phyloP scores from a whole-genome alignment of 1,139 yeast genomes.

The Protomyces arabidopsidicola region DNA sequence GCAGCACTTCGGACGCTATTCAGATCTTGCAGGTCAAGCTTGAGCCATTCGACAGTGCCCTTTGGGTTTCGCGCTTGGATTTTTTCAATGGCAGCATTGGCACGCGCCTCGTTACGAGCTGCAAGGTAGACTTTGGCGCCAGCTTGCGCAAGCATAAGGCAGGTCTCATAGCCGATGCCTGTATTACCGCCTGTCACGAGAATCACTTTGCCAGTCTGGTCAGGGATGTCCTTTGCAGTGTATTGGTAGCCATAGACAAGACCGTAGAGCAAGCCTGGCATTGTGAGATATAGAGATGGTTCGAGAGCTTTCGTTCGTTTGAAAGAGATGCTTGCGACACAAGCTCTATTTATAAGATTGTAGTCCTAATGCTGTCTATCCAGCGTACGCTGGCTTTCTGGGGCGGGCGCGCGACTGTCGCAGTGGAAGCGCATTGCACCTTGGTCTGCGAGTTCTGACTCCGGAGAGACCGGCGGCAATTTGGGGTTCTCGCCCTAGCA shows the following conservation, averaged over 20 bases:
- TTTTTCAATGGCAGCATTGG: conserved; percentile 40
- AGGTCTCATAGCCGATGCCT: conserved; percentile 34
- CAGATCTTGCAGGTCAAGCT: conserved; percentile 59
- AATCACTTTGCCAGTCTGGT: conserved; percentile 42
- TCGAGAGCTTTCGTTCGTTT: background rate
- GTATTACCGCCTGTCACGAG: conserved; percentile 33
- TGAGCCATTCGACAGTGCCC: conserved; percentile 41
- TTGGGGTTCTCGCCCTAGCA: no score
- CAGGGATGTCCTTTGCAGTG: conserved; percentile 45
- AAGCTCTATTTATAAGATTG: no score
- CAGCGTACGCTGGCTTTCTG: no score
- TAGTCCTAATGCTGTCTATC: no score
- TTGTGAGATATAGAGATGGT: background rate
- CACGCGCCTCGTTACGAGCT: conserved; percentile 43
- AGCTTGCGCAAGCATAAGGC: conserved; percentile 35
- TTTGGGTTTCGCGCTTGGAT: conserved; percentile 37
- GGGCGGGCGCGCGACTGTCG: no score
- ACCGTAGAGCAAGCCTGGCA: conserved; percentile 15
- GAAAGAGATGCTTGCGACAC: background rate
- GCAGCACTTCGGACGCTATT: conserved; percentile 57
- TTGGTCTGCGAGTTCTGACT: no score
- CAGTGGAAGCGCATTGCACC: no score
- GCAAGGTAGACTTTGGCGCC: conserved; percentile 47
- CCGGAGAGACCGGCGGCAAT: no score
- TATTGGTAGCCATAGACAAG: conserved; percentile 36